Base-by-base conservation (phyloP, 2,329 filamentous ascomycete genomes). In the Monosporascus sp. region DNA sequence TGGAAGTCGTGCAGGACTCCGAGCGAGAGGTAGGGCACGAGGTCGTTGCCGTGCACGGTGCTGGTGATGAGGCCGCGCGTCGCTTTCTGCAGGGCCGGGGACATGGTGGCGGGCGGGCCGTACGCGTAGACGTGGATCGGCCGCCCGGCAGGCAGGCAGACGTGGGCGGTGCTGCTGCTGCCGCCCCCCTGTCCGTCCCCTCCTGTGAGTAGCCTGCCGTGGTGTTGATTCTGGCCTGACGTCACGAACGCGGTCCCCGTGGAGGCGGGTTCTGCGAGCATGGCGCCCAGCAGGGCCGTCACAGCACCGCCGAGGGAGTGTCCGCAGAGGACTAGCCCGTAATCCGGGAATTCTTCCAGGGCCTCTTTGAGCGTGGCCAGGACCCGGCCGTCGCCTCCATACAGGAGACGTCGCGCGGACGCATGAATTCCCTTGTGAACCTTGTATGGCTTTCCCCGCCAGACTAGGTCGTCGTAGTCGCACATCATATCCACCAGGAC, bases 61-160 rank as follows among this genome's bases (percentile, higher is more conserved):
- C 84, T 90, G 3, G 88, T 92, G 55, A 92, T 86, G 7, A 92
- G 77, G 1, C 87, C 88, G 15, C 86, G 78, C 0, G 88, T 91
- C 11, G 85, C 85, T 54, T 81, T 80, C 43, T 87, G 82, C 7
- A 92, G 77, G 2, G 84, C 81, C 0, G 86, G 77, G 0, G 86
- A 89, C 79, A 91, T 83, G 15, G 86, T 87, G 0, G 86, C 82
- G 0, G 88, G 87, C 2, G 88, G 85, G 0, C 88, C 88, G 65
- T 91, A 92, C 7, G 88, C 86, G 65, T 89, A 92, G 14, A 91
- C 88, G 61, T 92, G 88, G 20, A 91, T 87, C 3, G 86, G 85
- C 0, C 88, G 80, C 17, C 85, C 83, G 0, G 85, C 62, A 0
- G 88, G 88, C 0, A 91, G 76, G 18, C 75, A 78, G 35, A 83